Evolutionary conservation across 2,329 filamentous ascomycete genomes (phyloP).

Genomic region (Ophiostoma ulmi): DNA sequence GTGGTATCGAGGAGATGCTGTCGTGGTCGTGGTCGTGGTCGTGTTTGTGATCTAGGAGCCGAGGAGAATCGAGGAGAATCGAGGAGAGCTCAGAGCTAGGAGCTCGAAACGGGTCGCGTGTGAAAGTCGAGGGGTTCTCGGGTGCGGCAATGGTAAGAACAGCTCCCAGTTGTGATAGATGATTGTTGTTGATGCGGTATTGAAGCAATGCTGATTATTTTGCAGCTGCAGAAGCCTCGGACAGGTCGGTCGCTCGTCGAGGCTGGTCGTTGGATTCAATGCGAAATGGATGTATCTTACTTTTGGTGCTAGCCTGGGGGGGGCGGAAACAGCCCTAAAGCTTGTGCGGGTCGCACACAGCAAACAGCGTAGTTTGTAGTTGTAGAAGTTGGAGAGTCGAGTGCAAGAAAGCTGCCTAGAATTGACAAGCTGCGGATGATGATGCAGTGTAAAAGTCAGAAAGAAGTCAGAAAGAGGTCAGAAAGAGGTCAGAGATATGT

Average conservation of each 20-base stretch:
- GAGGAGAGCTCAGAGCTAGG: conserved; percentile 1
- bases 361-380: neutral
- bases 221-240: neutral
- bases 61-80: neutral
- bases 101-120: neutral
- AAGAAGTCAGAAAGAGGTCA: neutral
- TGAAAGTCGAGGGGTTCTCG: neutral
- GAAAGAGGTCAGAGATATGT: neutral
- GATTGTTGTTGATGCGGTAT: neutral
- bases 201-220: neutral
- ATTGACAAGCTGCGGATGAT: neutral
- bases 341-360: conserved; percentile 11
- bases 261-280: neutral
- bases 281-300: conserved; percentile 6
- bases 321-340: neutral
- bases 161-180: neutral
- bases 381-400: neutral
- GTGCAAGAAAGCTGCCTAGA: neutral
- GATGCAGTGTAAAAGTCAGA: neutral
- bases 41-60: neutral
- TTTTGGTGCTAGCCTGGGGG: neutral
- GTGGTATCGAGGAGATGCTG: neutral
- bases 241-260: neutral
- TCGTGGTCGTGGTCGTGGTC: neutral
- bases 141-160: neutral